These are phyloP conservation scores for Mucor racemosus DNA, from an alignment of 371 early-diverging fungal genomes.

Conservation along the genomic window DNA sequence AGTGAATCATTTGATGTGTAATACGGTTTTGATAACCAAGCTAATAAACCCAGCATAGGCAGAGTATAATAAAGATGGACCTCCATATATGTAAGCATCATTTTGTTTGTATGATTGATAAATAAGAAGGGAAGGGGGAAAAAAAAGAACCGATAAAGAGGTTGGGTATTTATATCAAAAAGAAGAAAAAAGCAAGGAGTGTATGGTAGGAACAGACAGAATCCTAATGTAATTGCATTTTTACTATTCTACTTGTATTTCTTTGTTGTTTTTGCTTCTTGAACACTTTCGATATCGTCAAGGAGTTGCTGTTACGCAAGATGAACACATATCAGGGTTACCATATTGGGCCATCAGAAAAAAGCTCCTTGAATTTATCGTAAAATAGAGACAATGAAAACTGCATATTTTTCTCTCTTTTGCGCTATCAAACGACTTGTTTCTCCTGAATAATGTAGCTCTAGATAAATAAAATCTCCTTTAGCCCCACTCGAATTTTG, in stretches of 20 bases:
- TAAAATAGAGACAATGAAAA: neutral
- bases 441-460: no score
- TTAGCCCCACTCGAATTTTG: no score
- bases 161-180: neutral
- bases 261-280: neutral
- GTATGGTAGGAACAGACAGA: neutral
- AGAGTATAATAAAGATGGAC: slow-evolving; percentile 64
- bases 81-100: slow-evolving; percentile 60
- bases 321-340: neutral
- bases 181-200: neutral
- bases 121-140: neutral
- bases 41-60: slow-evolving; percentile 49
- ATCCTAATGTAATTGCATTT: neutral
- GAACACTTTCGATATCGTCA: neutral
- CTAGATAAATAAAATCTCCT: no score
- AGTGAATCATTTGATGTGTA: slow-evolving; percentile 36
- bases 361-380: neutral
- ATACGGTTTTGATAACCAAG: slow-evolving; percentile 47
- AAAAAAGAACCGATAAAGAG: neutral
- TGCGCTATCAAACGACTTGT: no score
- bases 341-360: neutral
- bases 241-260: neutral
- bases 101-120: neutral
- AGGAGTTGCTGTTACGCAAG: neutral
- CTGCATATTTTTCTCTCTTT: neutral